A percentile compares a stretch with the other conserved stretches of the same genome.
Conservation (phyloP, 495 filamentous ascomycete genomes). For the Annulohypoxylon moriforme region DNA sequence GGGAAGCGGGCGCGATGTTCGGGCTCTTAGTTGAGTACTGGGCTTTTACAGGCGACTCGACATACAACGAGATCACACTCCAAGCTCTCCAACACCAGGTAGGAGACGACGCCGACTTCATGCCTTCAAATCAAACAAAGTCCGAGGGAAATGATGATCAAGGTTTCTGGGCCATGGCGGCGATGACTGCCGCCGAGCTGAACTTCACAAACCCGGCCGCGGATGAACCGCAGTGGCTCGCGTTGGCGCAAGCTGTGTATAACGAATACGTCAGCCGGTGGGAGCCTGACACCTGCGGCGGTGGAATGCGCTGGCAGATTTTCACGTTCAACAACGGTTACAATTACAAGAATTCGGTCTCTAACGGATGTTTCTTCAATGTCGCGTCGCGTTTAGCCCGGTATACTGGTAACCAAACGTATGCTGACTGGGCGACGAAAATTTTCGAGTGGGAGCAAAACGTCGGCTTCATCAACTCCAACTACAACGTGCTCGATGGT, state of each 20-base stretch:
- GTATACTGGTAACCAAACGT: constrained; percentile 77
- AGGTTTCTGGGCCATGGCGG: constrained; percentile 74
- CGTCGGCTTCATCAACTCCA: constrained; percentile 59
- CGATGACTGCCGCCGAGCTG: constrained; percentile 73
- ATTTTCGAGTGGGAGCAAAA: constrained; percentile 74
- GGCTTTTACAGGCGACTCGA: constrained; percentile 70
- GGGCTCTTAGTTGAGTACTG: constrained; percentile 74
- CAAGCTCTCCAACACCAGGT: constrained; percentile 70
- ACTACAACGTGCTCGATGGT: constrained; percentile 71
- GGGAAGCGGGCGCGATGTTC: constrained; percentile 80
- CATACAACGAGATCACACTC: constrained; percentile 67
- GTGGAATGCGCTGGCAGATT: constrained; percentile 87
- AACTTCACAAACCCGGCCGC: constrained; percentile 69
- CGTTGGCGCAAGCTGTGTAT: constrained; percentile 81
- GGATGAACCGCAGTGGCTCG: constrained; percentile 76
- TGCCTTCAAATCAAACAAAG: constrained; percentile 71
- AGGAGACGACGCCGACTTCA: constrained; percentile 69
- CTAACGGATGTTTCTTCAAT: constrained; percentile 78
- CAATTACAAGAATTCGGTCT: constrained; percentile 78
- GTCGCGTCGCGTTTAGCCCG: constrained; percentile 74
- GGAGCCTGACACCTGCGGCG: constrained; percentile 73
- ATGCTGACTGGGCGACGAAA: constrained; percentile 76
- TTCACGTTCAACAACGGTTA: constrained; percentile 83
- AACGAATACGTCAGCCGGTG: constrained; percentile 77
- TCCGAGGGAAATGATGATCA: constrained; percentile 77